Evolutionary conservation across 73 alveolate species (phyloP).

Genomic region (Paramecium tetraurelia): DNA sequence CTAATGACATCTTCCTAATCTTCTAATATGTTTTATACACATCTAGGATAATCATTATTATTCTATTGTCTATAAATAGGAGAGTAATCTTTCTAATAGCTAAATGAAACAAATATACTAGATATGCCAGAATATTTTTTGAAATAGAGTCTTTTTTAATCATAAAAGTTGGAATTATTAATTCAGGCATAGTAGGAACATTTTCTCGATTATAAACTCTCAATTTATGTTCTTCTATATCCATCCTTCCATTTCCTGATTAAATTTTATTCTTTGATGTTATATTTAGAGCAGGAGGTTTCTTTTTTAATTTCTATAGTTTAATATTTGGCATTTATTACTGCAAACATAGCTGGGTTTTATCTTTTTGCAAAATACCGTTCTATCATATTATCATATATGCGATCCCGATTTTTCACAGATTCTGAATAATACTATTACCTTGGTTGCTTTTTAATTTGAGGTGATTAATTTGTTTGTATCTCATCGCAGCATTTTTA

Average conservation of each 20-base stretch:
- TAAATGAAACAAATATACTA: background rate
- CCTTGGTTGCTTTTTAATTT: background rate
- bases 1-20: background rate
- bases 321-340: background rate
- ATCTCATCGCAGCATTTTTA: background rate
- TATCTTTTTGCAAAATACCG: background rate
- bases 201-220: slow-evolving; percentile 18
- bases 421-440: background rate
- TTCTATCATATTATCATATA: background rate
- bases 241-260: slow-evolving; percentile 17
- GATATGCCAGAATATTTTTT: slow-evolving; percentile 2
- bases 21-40: background rate
- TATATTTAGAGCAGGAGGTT: background rate
- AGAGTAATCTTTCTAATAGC: background rate
- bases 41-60: background rate
- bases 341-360: slow-evolving; percentile 30
- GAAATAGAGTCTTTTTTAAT: background rate
- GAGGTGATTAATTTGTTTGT: background rate
- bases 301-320: background rate
- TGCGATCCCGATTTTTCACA: background rate
- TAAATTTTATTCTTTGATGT: background rate
- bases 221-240: slow-evolving; percentile 24
- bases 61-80: background rate
- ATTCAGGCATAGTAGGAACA: slow-evolving; percentile 36
- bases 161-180: background rate